Evolutionary conservation across 1,139 yeast genomes (phyloP), one percentile per base, ranked within the genome.

Genomic region (Kodamaea sp.): DNA sequence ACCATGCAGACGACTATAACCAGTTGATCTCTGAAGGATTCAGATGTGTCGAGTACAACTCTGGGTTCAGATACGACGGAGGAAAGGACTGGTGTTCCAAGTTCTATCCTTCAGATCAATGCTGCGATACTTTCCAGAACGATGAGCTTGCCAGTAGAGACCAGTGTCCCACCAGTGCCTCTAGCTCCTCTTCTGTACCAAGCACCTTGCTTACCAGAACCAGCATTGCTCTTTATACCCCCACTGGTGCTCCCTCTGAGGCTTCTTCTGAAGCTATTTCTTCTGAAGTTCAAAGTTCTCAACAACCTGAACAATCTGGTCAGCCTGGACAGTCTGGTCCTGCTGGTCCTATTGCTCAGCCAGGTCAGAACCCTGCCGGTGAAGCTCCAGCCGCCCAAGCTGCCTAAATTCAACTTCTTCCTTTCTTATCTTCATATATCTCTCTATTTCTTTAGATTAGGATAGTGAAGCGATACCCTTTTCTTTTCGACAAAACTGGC

Each of bases 1-100:
- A 42, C 35, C 39, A 46, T 32, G 50, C 51, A 7, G 48, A 46
- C 4, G 47, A 35, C 18, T 41, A 48, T 31, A 24, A 37, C 16
- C 21, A 32, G 6, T 43, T 47, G 25, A 24, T 48, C 16, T 29
- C 21, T 26, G 41, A 48, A 24, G 53, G 55, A 2, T 52, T 38
- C 38, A 46, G 50, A 39, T 52, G 57, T 37, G 48, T 47, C 10
- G 55, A 51, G 32, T 52, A 51, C 38, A 52, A 51, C 33, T 44
- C 52, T 12, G 55, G 50, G 2, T 51, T 41, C 37, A 43, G 46
- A 29, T 47, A 41, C 31, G 53, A 50, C 27, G 55, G 53, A 15
- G 55, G 55, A 15, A 41, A 39, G 33, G 52, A 50, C 42, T 50
- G 55, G 55, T 51, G 57, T 34, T 27, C 43, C 34, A 32, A 44